Base-by-base conservation (phyloP, 2,329 filamentous ascomycete species). In the Colletotrichum limetticola region DNA sequence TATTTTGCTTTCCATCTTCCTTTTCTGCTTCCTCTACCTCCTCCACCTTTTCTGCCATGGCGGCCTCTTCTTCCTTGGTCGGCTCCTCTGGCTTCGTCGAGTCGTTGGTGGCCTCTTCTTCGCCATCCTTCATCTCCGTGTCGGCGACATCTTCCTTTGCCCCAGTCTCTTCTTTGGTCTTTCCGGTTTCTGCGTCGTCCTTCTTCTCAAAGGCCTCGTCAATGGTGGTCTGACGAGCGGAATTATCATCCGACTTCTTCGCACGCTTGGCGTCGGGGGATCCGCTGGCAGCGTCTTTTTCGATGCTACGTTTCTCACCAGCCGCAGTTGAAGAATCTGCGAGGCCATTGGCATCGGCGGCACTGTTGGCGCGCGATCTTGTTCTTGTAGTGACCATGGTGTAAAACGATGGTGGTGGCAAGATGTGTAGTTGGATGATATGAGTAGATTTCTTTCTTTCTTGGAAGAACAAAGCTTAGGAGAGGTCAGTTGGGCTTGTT, bases 291-390 rank as follows among this genome's bases (percentile, higher is more conserved):
- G n/a, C 42, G 16, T 73, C 62, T 0, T 30, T 22, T 2, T 73
- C 72, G 2, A 74, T 64, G 35, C 24, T 26, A n/a, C 64, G 74
- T 42, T 75, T 75, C 53, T 75, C 72, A 2, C 72, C 74, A 19
- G 68, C 57, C 4, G 68, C 49, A 2, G 35, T 8, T 37, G 59
- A 22, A 14, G 60, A 24, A 4, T 32, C 37, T 37, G 19, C 16
- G 5, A 68, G 68, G 0, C 30, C 57, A 35, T 71, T 68, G 16
- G 57, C 24, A 2, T 71, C 67, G 19, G 46, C 32, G 7, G 59
- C 28, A 53, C 65, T 67, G 19, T 60, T 52, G 30, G 65, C n/a
- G 55, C 62, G 59, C 24, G 70, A 67, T 42, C 55, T 57, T 19
- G 61, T 68, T 37, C 56, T 57, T 7, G 71, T 73, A 24, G 56